These are phyloP conservation scores for Sanguinoderma infundibulare DNA, from an alignment of 1,284 basidiomycete genomes.

Conservation along the genomic window DNA sequence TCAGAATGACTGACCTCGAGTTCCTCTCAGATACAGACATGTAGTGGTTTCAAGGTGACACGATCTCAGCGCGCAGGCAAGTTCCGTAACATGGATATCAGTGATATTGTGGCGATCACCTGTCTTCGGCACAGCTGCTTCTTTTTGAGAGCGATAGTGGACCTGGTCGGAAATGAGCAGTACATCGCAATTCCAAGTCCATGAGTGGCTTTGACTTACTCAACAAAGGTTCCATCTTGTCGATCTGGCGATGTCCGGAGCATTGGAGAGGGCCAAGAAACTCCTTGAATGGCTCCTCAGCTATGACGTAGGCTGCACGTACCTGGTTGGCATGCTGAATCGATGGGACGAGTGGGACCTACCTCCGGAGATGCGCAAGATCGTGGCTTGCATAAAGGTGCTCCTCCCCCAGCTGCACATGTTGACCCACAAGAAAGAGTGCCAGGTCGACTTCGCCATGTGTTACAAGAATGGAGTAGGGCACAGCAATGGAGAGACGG, in stretches of 20 bases:
- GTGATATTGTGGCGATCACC: neutral
- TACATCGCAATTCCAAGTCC: neutral
- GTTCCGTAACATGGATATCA: neutral
- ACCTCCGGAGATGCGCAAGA: neutral
- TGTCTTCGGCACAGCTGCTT: neutral
- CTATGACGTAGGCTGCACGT: neutral
- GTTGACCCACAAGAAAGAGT: slow-evolving; percentile 4
- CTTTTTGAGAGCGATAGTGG: neutral
- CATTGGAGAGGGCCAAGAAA: neutral
- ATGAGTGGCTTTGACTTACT: too few relatives aligned
- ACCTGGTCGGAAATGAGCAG: neutral
- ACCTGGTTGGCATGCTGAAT: neutral
- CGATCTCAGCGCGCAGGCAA: neutral
- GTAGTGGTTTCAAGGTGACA: neutral
- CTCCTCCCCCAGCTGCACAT: slow-evolving; percentile 7
- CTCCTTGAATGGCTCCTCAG: neutral
- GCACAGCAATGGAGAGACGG: slow-evolving; percentile 7
- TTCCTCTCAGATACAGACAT: neutral
- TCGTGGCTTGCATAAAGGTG: neutral
- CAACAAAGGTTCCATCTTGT: neutral
- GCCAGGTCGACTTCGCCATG: slow-evolving; percentile 4
- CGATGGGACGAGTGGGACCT: neutral
- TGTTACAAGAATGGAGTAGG: slow-evolving; percentile 1
- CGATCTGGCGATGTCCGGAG: neutral
- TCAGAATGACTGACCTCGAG: too few relatives aligned